These are phyloP conservation scores for Amphicarpaea edgeworthii DNA, from an alignment of 306 rosid genomes.

Conservation along the genomic window DNA sequence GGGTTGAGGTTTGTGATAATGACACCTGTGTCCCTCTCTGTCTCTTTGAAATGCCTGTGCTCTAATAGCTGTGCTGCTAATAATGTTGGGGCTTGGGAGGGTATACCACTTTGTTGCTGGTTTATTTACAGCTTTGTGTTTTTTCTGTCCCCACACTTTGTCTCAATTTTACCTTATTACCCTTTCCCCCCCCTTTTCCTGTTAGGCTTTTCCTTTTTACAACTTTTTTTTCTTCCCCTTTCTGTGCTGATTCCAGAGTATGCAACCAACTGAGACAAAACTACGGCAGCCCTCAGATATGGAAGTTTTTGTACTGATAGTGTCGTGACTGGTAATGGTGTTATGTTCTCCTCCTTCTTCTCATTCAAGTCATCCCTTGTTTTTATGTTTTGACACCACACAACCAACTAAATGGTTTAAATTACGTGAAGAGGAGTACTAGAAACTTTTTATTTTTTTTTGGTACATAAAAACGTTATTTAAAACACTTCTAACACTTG, in stretches of 20 bases:
- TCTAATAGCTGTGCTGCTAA: not conserved
- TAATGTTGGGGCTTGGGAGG: constrained; percentile 10
- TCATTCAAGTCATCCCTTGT: constrained; percentile 20
- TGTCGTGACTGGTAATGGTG: constrained; percentile 4
- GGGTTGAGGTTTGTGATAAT: constrained; percentile 47
- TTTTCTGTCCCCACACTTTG: constrained; percentile 25
- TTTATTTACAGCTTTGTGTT: constrained; percentile 19
- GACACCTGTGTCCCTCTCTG: constrained; percentile 53
- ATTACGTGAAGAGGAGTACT: too few relatives aligned
- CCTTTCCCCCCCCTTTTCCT: not conserved
- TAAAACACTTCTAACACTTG: too few relatives aligned
- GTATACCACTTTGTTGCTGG: constrained; percentile 8
- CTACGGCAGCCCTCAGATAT: not conserved
- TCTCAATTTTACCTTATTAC: constrained; percentile 38
- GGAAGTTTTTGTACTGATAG: not conserved
- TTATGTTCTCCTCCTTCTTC: not conserved
- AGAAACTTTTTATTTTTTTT: too few relatives aligned
- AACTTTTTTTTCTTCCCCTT: not conserved
- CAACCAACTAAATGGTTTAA: too few relatives aligned
- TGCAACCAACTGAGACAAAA: constrained; percentile 3
- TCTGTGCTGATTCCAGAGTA: not conserved
- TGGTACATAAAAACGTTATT: too few relatives aligned
- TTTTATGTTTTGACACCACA: not conserved
- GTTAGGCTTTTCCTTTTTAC: not conserved
- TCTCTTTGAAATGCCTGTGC: not conserved